Conservation (phyloP, 1,139 yeast genomes). For the Lodderomyces margitis region DNA sequence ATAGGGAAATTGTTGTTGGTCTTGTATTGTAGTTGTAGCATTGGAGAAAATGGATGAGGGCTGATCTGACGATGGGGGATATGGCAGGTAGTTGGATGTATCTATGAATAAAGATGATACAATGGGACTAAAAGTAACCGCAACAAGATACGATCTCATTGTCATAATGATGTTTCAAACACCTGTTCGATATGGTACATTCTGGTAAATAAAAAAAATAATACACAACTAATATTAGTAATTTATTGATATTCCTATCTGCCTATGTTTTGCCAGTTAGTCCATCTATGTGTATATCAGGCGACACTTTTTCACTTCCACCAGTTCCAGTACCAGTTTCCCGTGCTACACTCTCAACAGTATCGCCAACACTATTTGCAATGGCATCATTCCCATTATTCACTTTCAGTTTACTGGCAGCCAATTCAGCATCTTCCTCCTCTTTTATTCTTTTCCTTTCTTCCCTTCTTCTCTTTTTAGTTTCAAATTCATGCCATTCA, state of each 20-base stretch:
- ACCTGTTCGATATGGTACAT: no score
- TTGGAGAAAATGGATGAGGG: background rate
- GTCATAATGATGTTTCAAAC: background rate
- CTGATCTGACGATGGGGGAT: conserved; percentile 1
- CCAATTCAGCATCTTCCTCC: conserved; percentile 20
- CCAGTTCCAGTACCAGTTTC: no score
- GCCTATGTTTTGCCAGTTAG: background rate
- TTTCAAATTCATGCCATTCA: conserved; percentile 98
- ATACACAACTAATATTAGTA: background rate
- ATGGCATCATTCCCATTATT: conserved; percentile 2
- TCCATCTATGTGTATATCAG: background rate
- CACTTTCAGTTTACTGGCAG: conserved; percentile 10
- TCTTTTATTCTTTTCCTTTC: conserved; percentile 48
- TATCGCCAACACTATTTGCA: background rate
- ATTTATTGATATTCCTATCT: background rate
- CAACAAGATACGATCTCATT: background rate
- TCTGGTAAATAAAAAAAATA: conserved; percentile 1
- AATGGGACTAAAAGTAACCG: background rate
- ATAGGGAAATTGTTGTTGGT: conserved; percentile 6
- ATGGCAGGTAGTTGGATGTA: conserved; percentile 7
- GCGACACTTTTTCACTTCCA: background rate
- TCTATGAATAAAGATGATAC: conserved; percentile 3
- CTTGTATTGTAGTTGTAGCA: background rate
- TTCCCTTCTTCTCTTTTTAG: conserved; percentile 75
- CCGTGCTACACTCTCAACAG: conserved; percentile 1